Evolutionary conservation across 2,329 filamentous ascomycete genomes (phyloP).

Genomic region (Alternaria brassicicola): DNA sequence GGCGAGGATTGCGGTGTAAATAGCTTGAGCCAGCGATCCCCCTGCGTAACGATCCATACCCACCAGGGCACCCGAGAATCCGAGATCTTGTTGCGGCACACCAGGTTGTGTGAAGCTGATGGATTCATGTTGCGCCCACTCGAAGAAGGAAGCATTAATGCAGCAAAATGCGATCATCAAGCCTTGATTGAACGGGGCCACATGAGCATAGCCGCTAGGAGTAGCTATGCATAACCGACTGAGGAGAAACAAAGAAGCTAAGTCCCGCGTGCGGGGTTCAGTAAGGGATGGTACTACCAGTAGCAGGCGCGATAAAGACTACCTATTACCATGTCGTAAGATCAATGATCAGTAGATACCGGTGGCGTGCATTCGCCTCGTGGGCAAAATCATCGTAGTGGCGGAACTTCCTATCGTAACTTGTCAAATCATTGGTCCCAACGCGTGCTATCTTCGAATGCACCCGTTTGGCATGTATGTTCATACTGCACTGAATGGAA

Average conservation of each 20-base stretch:
- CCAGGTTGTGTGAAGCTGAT: slow-evolving; percentile 43
- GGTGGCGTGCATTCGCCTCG: neutral
- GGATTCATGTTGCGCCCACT: slow-evolving; percentile 41
- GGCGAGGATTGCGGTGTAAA: slow-evolving; percentile 53
- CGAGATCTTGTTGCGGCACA: slow-evolving; percentile 56
- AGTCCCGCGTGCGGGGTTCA: neutral
- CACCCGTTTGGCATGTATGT: fast-evolving
- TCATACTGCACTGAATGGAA: neutral
- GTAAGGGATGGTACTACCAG: neutral
- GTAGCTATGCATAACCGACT: neutral
- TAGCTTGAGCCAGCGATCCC: slow-evolving; percentile 31
- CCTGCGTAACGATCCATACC: slow-evolving; percentile 36
- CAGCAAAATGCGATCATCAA: slow-evolving; percentile 58
- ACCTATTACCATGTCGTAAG: neutral
- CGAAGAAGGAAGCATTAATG: slow-evolving; percentile 45
- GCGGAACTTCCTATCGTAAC: neutral
- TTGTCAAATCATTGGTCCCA: too few species aligned
- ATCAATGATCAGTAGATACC: neutral
- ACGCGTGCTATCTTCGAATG: neutral
- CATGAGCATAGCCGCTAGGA: slow-evolving; percentile 38
- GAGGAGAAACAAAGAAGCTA: neutral
- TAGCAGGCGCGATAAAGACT: neutral
- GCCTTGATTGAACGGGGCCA: slow-evolving; percentile 53
- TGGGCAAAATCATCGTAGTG: neutral
- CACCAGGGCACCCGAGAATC: slow-evolving; percentile 50